Conservation (phyloP, 2,329 filamentous ascomycete species). For the Madurella mycetomatis region DNA sequence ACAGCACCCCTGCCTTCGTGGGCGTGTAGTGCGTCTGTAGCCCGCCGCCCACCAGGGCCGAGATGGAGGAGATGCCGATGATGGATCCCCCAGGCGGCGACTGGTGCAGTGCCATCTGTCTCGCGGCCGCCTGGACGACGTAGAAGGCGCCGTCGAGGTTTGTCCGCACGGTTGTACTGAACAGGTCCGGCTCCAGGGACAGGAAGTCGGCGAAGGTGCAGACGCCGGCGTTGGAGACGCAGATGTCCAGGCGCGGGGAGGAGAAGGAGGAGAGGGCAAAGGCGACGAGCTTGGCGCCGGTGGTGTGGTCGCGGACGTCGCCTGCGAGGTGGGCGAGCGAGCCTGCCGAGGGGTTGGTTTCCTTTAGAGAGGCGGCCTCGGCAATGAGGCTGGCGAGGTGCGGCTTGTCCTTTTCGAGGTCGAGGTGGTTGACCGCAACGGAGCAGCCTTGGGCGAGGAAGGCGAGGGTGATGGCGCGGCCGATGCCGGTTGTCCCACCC, state of each 20-base stretch:
- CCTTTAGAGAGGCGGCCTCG: slow-evolving; percentile 45
- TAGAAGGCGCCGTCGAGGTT: slow-evolving; percentile 90
- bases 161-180: slow-evolving; percentile 66
- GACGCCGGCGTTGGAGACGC: slow-evolving; percentile 84
- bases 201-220: slow-evolving; percentile 87
- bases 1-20: slow-evolving; percentile 77
- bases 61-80: slow-evolving; percentile 70
- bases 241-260: slow-evolving; percentile 61
- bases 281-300: slow-evolving; percentile 63
- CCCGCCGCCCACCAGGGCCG: slow-evolving; percentile 71
- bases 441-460: slow-evolving; percentile 73
- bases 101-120: slow-evolving; percentile 67
- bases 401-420: slow-evolving; percentile 45
- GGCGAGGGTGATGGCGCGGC: slow-evolving; percentile 75
- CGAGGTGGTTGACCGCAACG: slow-evolving; percentile 78
- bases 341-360: slow-evolving; percentile 45
- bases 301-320: slow-evolving; percentile 71
- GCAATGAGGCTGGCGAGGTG: slow-evolving; percentile 52
- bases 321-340: slow-evolving; percentile 65
- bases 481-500: slow-evolving; percentile 81
- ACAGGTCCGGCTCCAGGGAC: slow-evolving; percentile 65
- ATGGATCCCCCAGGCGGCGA: slow-evolving; percentile 69
- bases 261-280: slow-evolving; percentile 59
- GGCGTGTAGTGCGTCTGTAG: slow-evolving; percentile 82
- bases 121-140: slow-evolving; percentile 76